phyloP scores from a whole-genome alignment of 2,329 filamentous ascomycete genomes.

The Alternaria rosae region DNA sequence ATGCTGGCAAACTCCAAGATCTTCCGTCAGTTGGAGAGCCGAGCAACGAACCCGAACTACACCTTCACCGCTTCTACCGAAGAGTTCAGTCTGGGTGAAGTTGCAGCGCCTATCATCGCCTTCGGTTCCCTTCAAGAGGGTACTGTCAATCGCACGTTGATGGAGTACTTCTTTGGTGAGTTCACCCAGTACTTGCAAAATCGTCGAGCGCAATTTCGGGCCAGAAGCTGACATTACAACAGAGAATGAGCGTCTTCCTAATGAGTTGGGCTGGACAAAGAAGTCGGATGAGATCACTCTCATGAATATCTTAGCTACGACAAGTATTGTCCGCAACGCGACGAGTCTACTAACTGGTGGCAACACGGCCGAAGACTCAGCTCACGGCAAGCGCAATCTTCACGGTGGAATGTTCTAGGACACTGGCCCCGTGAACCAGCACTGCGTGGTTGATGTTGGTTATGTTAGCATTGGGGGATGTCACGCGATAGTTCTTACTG shows the following conservation, averaged over 20 bases:
- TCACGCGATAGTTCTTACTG: background rate
- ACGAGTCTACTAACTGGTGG: conserved; percentile 13
- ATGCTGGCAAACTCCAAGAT: conserved; percentile 56
- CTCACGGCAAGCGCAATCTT: background rate
- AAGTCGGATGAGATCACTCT: conserved; percentile 20
- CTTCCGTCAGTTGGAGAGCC: conserved; percentile 55
- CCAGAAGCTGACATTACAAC: background rate
- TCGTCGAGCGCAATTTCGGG: conserved; percentile 20
- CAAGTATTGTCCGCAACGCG: conserved; percentile 17
- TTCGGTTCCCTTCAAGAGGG: conserved; percentile 56
- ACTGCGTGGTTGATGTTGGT: too few relatives aligned
- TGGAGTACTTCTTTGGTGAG: conserved; percentile 60
- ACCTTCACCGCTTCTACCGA: conserved; percentile 54
- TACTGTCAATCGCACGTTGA: conserved; percentile 51
- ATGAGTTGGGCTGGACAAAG: conserved; percentile 52
- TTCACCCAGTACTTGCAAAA: background rate
- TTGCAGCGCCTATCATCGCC: conserved; percentile 59
- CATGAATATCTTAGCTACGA: conserved; percentile 15
- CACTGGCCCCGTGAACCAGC: too few relatives aligned
- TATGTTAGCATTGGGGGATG: background rate
- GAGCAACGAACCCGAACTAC: conserved; percentile 59
- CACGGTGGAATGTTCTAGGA: background rate
- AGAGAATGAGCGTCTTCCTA: conserved; percentile 56
- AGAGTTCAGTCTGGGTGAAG: conserved; percentile 60
- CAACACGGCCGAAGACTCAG: background rate